A percentile compares a stretch with the other conserved stretches of the same genome.
phyloP scores from a whole-genome alignment of 2,329 filamentous ascomycete genomes.

The Diaporthe ampelina region DNA sequence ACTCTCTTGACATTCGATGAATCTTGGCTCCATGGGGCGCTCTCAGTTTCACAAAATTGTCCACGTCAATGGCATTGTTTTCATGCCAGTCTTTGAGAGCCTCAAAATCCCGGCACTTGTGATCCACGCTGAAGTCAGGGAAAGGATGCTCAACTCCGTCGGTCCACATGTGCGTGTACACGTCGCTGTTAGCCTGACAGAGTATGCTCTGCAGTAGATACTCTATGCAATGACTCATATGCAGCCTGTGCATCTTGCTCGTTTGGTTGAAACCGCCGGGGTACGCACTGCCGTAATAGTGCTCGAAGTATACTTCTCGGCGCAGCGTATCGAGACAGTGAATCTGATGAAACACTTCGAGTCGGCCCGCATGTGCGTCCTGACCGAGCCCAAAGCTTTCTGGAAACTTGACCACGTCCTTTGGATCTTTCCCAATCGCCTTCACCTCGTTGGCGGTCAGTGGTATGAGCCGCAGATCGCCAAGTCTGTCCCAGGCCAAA shows the following conservation, averaged over 20 bases:
- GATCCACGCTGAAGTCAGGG: slow-evolving; percentile 7
- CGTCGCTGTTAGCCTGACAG: slow-evolving; percentile 1
- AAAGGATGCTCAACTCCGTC: neutral
- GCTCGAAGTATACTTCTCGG: slow-evolving; percentile 1
- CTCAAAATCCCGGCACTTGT: neutral
- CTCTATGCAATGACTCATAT: neutral
- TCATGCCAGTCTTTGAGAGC: slow-evolving; percentile 1
- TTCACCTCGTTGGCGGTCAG: slow-evolving; percentile 1
- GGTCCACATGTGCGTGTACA: slow-evolving; percentile 5
- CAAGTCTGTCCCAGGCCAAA: neutral
- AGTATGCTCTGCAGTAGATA: neutral
- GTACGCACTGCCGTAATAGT: neutral
- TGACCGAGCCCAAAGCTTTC: neutral
- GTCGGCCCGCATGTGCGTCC: neutral
- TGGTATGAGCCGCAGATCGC: slow-evolving; percentile 8
- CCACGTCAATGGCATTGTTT: slow-evolving; percentile 6
- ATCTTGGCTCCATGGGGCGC: neutral
- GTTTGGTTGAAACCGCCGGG: neutral
- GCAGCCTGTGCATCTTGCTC: slow-evolving; percentile 7
- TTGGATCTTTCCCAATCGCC: neutral
- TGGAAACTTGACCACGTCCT: slow-evolving; percentile 7
- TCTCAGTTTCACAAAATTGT: slow-evolving; percentile 2
- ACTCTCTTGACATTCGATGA: slow-evolving; percentile 4
- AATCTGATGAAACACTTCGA: neutral
- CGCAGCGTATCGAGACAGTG: neutral